These are phyloP conservation scores for Yamadazyma atmosphaerica DNA, from an alignment of 1,139 yeast genomes.

Conservation along the genomic window DNA sequence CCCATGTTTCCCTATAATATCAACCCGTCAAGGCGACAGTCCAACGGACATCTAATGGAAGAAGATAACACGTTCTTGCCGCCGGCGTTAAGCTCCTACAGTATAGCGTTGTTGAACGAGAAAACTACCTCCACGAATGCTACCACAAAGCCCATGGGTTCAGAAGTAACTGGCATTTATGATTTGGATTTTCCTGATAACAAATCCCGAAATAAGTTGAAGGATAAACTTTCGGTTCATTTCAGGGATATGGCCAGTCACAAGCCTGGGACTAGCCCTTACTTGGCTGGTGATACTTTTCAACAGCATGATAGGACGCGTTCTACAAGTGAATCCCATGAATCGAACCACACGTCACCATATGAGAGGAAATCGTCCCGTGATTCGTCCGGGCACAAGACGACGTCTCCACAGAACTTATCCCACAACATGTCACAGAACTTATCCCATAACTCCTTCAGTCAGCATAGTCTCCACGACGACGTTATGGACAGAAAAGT, in stretches of 20 bases:
- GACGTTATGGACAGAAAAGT: conserved; percentile 1
- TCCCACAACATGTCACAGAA: neutral
- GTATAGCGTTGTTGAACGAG: conserved; percentile 38
- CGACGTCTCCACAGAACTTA: conserved; percentile 1
- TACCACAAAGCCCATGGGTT: conserved; percentile 3
- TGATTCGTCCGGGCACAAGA: neutral
- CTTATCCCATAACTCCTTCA: neutral
- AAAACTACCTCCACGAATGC: conserved; percentile 7
- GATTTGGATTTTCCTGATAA: conserved; percentile 33
- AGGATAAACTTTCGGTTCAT: conserved; percentile 36
- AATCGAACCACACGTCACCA: neutral
- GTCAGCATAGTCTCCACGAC: neutral
- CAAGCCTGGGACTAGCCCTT: neutral
- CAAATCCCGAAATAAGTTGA: conserved; percentile 17
- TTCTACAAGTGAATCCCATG: no score
- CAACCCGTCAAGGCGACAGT: conserved; percentile 8
- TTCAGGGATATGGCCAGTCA: conserved; percentile 18
- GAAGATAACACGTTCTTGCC: conserved; percentile 62
- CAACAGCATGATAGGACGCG: no score
- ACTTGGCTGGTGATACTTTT: no score
- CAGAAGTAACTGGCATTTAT: conserved; percentile 32
- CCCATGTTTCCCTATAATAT: conserved; percentile 5
- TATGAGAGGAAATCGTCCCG: neutral
- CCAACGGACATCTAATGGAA: conserved; percentile 25
- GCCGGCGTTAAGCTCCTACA: conserved; percentile 64